Conservation (phyloP, 306 rosid genomes). For the Myrica gale region DNA sequence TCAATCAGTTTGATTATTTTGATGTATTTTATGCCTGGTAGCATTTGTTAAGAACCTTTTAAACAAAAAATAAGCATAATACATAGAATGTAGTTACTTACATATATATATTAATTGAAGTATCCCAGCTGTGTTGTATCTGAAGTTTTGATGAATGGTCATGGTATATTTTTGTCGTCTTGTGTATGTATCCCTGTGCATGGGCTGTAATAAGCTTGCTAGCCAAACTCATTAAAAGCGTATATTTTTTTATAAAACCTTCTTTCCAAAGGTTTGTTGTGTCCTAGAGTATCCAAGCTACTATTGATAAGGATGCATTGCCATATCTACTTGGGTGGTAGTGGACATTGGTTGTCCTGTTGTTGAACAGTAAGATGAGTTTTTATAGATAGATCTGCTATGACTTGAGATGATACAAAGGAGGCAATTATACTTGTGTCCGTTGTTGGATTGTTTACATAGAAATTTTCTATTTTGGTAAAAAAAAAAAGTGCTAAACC, state of each 20-base stretch:
- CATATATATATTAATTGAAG: not conserved
- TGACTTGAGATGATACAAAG: not conserved
- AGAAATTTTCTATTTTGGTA: not conserved
- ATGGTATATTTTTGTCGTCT: no score
- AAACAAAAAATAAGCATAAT: no score
- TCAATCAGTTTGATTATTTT: not conserved
- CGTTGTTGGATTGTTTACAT: not conserved
- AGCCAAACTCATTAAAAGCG: not conserved
- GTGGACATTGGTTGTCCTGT: not conserved
- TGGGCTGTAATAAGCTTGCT: not conserved
- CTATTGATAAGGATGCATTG: conserved; percentile 5
- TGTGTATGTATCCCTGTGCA: not conserved
- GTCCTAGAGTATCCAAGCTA: not conserved
- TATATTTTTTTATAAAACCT: not conserved
- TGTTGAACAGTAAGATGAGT: conserved; percentile 8
- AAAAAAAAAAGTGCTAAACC: not conserved
- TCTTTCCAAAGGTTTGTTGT: not conserved
- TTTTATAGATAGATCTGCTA: conserved; percentile 23
- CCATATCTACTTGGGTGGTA: not conserved
- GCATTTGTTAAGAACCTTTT: not conserved
- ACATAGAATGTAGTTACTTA: no score
- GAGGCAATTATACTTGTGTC: not conserved
- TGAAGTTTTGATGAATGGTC: not conserved
- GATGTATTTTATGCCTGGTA: not conserved
- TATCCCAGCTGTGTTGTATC: not conserved